A percentile compares a stretch with the other conserved stretches of the same genome.
Conservation (phyloP, 2,329 filamentous ascomycete species). For the Phyllosticta citrichinensis region DNA sequence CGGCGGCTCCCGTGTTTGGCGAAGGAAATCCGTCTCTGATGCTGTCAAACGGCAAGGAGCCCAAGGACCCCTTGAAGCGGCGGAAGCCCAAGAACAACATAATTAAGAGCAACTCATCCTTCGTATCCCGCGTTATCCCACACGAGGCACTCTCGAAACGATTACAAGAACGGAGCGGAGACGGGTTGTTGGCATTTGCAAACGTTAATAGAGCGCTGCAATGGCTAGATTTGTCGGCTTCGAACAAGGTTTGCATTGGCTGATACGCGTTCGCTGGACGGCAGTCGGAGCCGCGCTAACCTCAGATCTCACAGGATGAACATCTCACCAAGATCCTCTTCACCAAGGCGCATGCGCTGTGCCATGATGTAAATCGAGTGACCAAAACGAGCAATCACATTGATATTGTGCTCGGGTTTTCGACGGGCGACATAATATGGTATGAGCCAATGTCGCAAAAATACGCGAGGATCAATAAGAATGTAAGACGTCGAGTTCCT, state of each 20-base stretch:
- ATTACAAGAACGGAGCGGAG: conserved; percentile 63
- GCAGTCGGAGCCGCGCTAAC: background rate
- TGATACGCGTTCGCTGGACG: background rate
- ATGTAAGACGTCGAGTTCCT: conserved; percentile 44
- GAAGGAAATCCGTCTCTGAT: conserved; percentile 71
- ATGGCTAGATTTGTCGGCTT: conserved; percentile 82
- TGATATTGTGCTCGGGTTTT: conserved; percentile 91
- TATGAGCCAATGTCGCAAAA: conserved; percentile 95
- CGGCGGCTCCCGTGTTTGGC: conserved; percentile 61
- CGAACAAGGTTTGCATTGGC: conserved; percentile 46
- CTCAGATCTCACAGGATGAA: conserved; percentile 51
- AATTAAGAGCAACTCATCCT: conserved; percentile 96
- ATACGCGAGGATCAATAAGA: conserved; percentile 93
- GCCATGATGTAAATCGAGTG: conserved; percentile 79
- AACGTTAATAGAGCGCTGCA: conserved; percentile 94
- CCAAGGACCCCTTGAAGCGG: conserved; percentile 56
- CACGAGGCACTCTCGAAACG: conserved; percentile 74
- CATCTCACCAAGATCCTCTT: conserved; percentile 94
- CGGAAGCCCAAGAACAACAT: conserved; percentile 97
- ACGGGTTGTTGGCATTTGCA: conserved; percentile 82
- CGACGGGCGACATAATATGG: conserved; percentile 95
- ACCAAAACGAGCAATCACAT: conserved; percentile 75
- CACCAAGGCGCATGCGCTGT: conserved; percentile 89
- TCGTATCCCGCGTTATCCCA: conserved; percentile 91
- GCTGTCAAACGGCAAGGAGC: conserved; percentile 53